Evolutionary conservation across 148 eudicot species (phyloP).

Genomic region (Tetragonia tetragonoides): DNA sequence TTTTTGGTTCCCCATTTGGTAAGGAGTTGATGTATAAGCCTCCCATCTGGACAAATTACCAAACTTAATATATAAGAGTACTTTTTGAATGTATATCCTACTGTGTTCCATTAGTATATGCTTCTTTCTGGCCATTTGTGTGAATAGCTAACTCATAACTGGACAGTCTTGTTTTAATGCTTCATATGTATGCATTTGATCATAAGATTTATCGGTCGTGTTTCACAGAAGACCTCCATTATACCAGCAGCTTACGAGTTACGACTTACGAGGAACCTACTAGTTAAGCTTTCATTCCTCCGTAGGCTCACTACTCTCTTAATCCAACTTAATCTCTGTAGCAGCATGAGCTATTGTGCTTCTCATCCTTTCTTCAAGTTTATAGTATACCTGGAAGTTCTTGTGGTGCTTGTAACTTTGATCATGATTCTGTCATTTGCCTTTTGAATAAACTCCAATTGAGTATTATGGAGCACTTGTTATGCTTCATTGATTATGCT

Average conservation of each 20-base stretch:
- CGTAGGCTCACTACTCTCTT: no score
- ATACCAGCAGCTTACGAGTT: no score
- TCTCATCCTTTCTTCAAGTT: no score
- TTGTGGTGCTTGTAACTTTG: neutral
- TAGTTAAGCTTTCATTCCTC: no score
- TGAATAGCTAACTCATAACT: neutral
- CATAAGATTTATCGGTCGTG: neutral
- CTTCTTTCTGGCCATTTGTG: neutral
- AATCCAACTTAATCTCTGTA: no score
- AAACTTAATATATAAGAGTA: neutral
- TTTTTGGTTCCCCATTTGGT: constrained; percentile 34
- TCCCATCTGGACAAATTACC: constrained; percentile 30
- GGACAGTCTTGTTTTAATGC: neutral
- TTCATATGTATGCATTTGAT: neutral
- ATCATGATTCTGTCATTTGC: no score
- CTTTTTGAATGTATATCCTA: constrained; percentile 10
- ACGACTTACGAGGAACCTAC: no score
- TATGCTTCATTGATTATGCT: no score
- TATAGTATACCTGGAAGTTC: neutral
- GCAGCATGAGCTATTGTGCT: no score
- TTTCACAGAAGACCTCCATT: neutral
- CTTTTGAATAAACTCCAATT: no score
- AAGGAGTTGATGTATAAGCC: constrained; percentile 59
- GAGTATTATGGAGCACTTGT: no score
- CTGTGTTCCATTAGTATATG: neutral